Evolutionary conservation across 768 basidiomycete species (phyloP), one percentile per base, ranked within the genome.

Genomic region (Symmetrospora coprosmae): DNA sequence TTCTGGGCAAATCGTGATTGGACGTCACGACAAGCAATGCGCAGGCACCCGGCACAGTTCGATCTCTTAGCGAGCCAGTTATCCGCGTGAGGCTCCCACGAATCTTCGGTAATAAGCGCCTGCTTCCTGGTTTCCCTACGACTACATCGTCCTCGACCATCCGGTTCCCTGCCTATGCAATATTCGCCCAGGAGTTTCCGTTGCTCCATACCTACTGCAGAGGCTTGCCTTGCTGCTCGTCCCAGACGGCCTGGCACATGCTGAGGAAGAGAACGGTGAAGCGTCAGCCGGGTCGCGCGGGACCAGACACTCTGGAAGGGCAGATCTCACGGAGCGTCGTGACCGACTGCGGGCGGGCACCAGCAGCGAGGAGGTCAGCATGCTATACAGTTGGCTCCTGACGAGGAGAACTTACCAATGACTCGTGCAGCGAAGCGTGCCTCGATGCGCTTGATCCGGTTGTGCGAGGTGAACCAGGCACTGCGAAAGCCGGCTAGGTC

Each of bases 381-480:
- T 2, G 21, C 21, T 50, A 7, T 4, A 30, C 23, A 30, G 8
- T 16, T 6, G 9, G 23, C 23, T 8, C 2, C 33, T 8, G 14
- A 13, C 49, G 19, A n/a, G 13, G 33, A 2, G 19, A 4, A 49
- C 49, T 35, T 35, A 50, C 49, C 38, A 21, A 50, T 50, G 7
- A 50, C 21, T 13, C 49, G 49, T 5, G 49, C 49, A 50, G 33
- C 31, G 21, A 34, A 35, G 2, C 33, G 27, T 23, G 23, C 31
- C 30, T 50, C 31, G 13, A 50, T 30, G 8, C 49, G 23, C 30
- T 50, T 50, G 30, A 50, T 50, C 19, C 49, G 25, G 19, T 50
- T 21, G 31, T 50, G 49, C 13, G 49, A 50, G 4, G 49, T 50
- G 28, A 50, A 50, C 49, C 49, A 50, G n/a, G 49, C 49, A 23